These are phyloP conservation scores for Begonia fuchsioides DNA, from an alignment of 306 rosid genomes.

Conservation along the genomic window DNA sequence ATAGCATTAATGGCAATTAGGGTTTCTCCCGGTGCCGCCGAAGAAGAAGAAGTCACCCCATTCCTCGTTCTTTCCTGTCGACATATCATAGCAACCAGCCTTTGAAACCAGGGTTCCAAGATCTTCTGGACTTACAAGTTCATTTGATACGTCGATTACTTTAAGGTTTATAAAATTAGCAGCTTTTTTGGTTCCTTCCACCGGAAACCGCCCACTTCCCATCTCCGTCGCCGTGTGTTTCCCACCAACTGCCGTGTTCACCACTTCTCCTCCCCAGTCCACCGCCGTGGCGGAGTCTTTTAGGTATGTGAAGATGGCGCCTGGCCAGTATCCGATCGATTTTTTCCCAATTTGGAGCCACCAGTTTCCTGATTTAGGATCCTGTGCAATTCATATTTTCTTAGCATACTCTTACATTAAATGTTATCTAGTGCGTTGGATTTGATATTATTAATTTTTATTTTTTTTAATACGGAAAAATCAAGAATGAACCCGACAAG, in stretches of 20 bases:
- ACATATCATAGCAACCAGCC: slow-evolving; percentile 81
- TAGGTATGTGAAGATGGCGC: slow-evolving; percentile 78
- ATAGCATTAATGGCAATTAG: slow-evolving; percentile 41
- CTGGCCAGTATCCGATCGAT: slow-evolving; percentile 89
- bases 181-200: slow-evolving; percentile 71
- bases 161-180: slow-evolving; percentile 82
- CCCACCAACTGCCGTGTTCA: slow-evolving; percentile 62
- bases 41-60: slow-evolving; percentile 96
- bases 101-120: slow-evolving; percentile 71
- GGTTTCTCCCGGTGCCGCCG: slow-evolving; percentile 92
- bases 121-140: slow-evolving; percentile 69
- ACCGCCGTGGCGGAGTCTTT: slow-evolving; percentile 88
- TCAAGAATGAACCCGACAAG: too few species aligned
- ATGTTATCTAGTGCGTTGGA: too few species aligned
- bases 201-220: slow-evolving; percentile 94
- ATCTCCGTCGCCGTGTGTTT: slow-evolving; percentile 84
- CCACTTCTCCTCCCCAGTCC: slow-evolving; percentile 99
- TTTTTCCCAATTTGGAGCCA: slow-evolving; percentile 94
- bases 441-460: too few species aligned
- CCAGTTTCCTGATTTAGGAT: slow-evolving; percentile 97
- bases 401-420: too few species aligned
- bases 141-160: slow-evolving; percentile 75
- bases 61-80: slow-evolving; percentile 65
- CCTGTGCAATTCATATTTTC: slow-evolving; percentile 21
- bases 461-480: too few species aligned